These are phyloP conservation scores for Wickerhamiella australiensis DNA, from an alignment of 805 yeast species.

Conservation along the genomic window DNA sequence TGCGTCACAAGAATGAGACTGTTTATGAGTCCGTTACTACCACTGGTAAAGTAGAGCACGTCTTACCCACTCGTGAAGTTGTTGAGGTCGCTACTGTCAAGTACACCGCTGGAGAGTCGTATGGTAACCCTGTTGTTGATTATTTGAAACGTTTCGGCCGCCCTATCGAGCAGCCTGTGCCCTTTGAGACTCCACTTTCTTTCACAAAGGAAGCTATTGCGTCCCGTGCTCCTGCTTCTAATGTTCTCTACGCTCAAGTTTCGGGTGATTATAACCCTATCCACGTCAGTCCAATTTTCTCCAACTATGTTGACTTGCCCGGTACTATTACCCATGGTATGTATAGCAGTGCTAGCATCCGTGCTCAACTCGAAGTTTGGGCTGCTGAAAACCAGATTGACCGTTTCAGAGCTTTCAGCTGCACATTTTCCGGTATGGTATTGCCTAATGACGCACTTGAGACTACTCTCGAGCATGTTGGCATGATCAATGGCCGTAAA, in stretches of 20 bases:
- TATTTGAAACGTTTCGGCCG: constrained; percentile 84
- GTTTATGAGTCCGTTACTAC: constrained; percentile 73
- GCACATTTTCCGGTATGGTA: constrained; percentile 92
- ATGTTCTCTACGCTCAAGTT: constrained; percentile 92
- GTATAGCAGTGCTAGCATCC: constrained; percentile 93
- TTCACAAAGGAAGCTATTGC: constrained; percentile 40
- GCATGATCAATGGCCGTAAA: constrained; percentile 99
- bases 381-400: constrained; percentile 95
- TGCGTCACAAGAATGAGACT: constrained; percentile 62
- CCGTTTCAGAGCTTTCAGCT: constrained; percentile 88
- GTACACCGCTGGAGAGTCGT: constrained; percentile 84
- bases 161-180: constrained; percentile 85
- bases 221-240: constrained; percentile 79
- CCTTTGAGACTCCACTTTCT: constrained; percentile 83
- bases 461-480: constrained; percentile 85
- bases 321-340: constrained; percentile 99
- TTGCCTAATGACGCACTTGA: constrained; percentile 84
- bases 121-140: constrained; percentile 95
- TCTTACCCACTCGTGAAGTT: constrained; percentile 83
- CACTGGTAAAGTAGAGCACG: constrained; percentile 72
- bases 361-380: constrained; percentile 93
- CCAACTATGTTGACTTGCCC: constrained; percentile 83
- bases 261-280: constrained; percentile 98
- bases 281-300: constrained; percentile 91
- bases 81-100: constrained; percentile 71